These are phyloP conservation scores for Metschnikowia cubensis DNA, from an alignment of 805 yeast species.

Conservation along the genomic window DNA sequence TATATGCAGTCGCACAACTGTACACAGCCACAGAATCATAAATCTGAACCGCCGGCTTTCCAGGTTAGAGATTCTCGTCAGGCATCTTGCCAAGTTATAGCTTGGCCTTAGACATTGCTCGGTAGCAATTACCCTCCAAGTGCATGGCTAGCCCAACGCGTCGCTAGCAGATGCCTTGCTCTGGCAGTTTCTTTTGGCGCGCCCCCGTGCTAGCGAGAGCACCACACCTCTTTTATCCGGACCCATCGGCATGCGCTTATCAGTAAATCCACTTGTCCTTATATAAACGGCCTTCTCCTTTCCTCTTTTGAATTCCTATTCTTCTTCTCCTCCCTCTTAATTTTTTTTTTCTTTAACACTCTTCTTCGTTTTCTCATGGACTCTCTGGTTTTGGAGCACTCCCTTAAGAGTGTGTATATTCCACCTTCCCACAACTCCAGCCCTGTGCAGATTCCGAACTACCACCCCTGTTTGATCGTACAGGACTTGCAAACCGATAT, in stretches of 20 bases:
- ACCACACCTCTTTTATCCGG: conserved; percentile 1
- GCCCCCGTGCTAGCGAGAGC: background rate
- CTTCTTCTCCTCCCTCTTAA: background rate
- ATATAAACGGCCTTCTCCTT: background rate
- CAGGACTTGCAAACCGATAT: conserved; percentile 53
- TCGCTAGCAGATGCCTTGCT: conserved; percentile 3
- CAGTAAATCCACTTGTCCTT: background rate
- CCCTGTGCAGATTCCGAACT: conserved; percentile 36
- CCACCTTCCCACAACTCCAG: conserved; percentile 31
- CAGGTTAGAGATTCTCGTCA: too few relatives aligned
- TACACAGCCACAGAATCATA: too few relatives aligned
- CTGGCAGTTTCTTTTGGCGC: background rate
- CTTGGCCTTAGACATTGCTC: too few relatives aligned
- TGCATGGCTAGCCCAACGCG: background rate
- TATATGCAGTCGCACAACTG: too few relatives aligned
- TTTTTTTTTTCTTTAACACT: background rate
- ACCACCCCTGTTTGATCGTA: conserved; percentile 56
- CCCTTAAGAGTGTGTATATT: conserved; percentile 43
- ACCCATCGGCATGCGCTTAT: conserved; percentile 1
- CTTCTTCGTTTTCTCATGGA: conserved; percentile 33
- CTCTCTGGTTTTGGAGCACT: conserved; percentile 32
- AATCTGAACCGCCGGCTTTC: too few relatives aligned
- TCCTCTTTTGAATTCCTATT: too few relatives aligned
- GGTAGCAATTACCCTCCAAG: too few relatives aligned
- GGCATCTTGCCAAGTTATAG: too few relatives aligned